A percentile compares a stretch with the other conserved stretches of the same genome.
Conservation (phyloP, 2,329 filamentous ascomycete genomes). For the Phialophora chinensis region DNA sequence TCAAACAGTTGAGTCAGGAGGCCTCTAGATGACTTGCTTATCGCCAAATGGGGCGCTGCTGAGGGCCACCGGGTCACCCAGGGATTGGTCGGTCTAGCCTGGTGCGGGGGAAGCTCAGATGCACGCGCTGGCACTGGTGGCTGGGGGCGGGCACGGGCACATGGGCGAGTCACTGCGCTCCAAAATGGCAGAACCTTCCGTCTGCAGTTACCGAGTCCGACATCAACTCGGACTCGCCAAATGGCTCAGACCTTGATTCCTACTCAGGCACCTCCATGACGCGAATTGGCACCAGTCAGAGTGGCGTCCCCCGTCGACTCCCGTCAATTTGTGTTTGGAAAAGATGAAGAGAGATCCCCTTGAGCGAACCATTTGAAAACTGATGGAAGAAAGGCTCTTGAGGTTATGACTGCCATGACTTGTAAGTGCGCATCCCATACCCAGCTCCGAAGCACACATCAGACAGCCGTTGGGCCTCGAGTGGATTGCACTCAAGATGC, state of each 20-base stretch:
- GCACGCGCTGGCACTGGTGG: background rate
- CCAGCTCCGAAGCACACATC: background rate
- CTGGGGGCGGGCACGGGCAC: constrained; percentile 1
- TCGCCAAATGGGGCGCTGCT: constrained; percentile 7
- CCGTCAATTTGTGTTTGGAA: background rate
- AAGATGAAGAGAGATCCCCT: background rate
- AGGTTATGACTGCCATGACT: background rate
- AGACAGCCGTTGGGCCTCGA: background rate
- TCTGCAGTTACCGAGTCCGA: background rate
- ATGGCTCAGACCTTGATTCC: background rate
- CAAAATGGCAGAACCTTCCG: constrained; percentile 4
- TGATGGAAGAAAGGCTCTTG: background rate
- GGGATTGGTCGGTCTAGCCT: background rate
- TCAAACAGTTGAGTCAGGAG: constrained; percentile 22
- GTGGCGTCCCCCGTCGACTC: background rate
- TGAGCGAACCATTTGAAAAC: background rate
- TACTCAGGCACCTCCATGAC: background rate
- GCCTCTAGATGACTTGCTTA: constrained; percentile 12
- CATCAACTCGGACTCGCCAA: background rate
- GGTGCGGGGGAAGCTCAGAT: constrained; percentile 8
- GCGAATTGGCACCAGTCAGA: background rate
- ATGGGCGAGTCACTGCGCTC: background rate
- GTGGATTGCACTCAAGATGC: background rate
- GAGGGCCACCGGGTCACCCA: background rate
- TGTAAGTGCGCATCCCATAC: background rate